Evolutionary conservation across 257 asterid genomes (phyloP).

Genomic region (Solanum stenotomum): DNA sequence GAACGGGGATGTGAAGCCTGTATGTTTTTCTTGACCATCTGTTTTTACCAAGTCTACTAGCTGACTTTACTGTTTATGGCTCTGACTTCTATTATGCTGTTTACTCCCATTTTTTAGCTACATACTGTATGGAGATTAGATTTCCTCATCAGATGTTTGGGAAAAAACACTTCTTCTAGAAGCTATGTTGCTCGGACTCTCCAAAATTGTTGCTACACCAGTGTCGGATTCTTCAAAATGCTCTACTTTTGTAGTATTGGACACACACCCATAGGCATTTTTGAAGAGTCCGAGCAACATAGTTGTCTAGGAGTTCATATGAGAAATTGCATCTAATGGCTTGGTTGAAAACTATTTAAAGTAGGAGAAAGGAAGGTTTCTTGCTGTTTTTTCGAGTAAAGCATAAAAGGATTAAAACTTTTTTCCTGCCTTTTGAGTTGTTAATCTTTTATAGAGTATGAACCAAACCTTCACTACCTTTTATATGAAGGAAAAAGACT

Average conservation of each 20-base stretch:
- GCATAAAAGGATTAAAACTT: neutral
- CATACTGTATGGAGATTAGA: no score
- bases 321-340: neutral
- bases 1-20: conserved; percentile 88
- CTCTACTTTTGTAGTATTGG: no score
- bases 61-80: neutral
- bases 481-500: neutral
- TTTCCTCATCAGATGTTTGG: no score
- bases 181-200: no score
- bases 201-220: no score
- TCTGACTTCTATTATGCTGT: neutral
- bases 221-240: no score
- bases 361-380: neutral
- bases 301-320: neutral
- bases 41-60: neutral
- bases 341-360: neutral
- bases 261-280: no score
- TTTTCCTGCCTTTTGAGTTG: neutral
- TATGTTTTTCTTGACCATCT: conserved; percentile 20
- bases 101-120: neutral
- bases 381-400: neutral
- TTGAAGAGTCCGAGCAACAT: no score
- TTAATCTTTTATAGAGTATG: neutral
- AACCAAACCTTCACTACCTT: neutral
- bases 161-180: no score